A percentile compares a stretch with the other conserved stretches of the same genome.
Evolutionary conservation across 2,329 filamentous ascomycete species (phyloP).

Genomic region (Basipetospora sp.): DNA sequence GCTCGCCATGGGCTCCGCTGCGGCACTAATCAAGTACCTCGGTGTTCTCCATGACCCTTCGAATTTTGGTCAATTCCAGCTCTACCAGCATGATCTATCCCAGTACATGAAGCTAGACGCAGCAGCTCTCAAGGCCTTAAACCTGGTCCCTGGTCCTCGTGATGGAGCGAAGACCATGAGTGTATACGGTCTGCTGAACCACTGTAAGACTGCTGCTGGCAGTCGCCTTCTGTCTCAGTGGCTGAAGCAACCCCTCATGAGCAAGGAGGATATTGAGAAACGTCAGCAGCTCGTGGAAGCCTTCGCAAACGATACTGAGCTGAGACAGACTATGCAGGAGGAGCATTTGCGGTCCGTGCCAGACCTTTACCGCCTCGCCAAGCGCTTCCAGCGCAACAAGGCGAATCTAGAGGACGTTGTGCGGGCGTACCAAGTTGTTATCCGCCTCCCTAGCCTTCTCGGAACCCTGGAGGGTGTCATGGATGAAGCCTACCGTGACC

Average conservation of each 20-base stretch:
- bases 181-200: slow-evolving; percentile 80
- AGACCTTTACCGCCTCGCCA: slow-evolving; percentile 82
- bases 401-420: slow-evolving; percentile 94
- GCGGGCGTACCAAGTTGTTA: slow-evolving; percentile 83
- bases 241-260: slow-evolving; percentile 96
- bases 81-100: slow-evolving; percentile 91
- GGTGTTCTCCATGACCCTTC: slow-evolving; percentile 77
- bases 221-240: slow-evolving; percentile 84
- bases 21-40: slow-evolving; percentile 87
- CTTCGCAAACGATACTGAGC: slow-evolving; percentile 81
- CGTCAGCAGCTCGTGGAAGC: slow-evolving; percentile 90
- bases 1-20: slow-evolving; percentile 86
- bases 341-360: slow-evolving; percentile 86
- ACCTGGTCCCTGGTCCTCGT: slow-evolving; percentile 87
- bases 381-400: slow-evolving; percentile 82
- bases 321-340: slow-evolving; percentile 92
- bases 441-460: slow-evolving; percentile 79
- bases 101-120: slow-evolving; percentile 99
- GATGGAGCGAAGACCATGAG: slow-evolving; percentile 98
- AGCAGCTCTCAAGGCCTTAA: slow-evolving; percentile 81
- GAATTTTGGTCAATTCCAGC: slow-evolving; percentile 92
- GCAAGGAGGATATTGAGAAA: slow-evolving; percentile 70
- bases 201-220: slow-evolving; percentile 92
- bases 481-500: slow-evolving; percentile 83
- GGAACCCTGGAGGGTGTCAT: slow-evolving; percentile 82